phyloP scores from a whole-genome alignment of 2,329 filamentous ascomycete species.

The Tricladium varicosporioides region DNA sequence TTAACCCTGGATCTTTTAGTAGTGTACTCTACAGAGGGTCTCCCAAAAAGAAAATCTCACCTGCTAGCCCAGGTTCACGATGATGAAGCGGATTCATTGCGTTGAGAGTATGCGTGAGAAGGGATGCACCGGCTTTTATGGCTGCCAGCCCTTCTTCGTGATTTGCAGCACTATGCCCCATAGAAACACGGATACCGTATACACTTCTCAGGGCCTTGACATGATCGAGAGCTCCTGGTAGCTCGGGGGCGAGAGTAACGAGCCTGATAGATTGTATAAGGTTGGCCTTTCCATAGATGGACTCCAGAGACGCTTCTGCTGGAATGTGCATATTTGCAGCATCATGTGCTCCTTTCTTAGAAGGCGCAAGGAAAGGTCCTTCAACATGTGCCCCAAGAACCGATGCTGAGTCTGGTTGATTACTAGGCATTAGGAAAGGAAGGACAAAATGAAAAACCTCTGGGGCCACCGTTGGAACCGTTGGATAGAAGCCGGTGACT shows the following conservation, averaged over 20 bases:
- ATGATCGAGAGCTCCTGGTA: conserved; percentile 40
- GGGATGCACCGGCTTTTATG: conserved; percentile 46
- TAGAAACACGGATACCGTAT: conserved; percentile 29
- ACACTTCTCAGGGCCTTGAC: conserved; percentile 40
- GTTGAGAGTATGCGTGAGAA: conserved; percentile 54
- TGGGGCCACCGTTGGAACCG: conserved; percentile 47
- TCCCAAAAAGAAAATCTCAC: conserved; percentile 21
- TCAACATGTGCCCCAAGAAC: conserved; percentile 55
- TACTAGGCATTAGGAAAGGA: conserved; percentile 43
- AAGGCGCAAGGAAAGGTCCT: conserved; percentile 52
- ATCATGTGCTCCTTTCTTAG: conserved; percentile 52
- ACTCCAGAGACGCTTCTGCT: conserved; percentile 18
- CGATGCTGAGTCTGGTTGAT: conserved; percentile 43
- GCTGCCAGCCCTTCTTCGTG: conserved; percentile 45
- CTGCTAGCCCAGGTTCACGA: conserved; percentile 49
- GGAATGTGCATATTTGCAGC: conserved; percentile 29
- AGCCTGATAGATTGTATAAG: conserved; percentile 43
- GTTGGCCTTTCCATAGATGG: conserved; percentile 45
- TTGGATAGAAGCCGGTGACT: conserved; percentile 53
- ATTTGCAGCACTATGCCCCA: conserved; percentile 47
- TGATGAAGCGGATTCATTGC: conserved; percentile 51
- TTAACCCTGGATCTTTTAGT: conserved; percentile 20
- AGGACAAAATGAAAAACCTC: conserved; percentile 44
- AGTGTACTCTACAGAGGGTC: too few species aligned
- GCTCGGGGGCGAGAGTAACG: conserved; percentile 52